Base-by-base conservation (phyloP, 192 early-diverging fungal genomes). In the Powellomyces hirtus region DNA sequence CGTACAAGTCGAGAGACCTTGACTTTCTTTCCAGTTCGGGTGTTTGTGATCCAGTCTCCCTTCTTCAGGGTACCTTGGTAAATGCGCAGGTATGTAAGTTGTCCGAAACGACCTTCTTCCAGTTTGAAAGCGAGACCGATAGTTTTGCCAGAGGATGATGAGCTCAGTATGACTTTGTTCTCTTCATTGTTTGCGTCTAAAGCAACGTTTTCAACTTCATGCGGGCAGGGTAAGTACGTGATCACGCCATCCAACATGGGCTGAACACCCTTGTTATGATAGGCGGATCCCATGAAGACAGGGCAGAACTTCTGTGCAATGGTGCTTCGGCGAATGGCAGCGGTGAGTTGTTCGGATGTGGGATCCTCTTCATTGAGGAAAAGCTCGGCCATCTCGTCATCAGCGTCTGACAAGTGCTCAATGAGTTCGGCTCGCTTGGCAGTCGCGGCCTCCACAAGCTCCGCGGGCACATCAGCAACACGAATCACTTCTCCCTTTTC, bases 51-150 rank as follows among this genome's bases (percentile, higher is more conserved):
- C 72, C 88, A 91, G 62, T 90, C 89, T 42, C 95, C 95, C 73
- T 91, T 94, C 49, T 84, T 83, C 50, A 98, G 74, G 56, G 83
- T 83, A 35, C 97, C 97, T 79, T 97, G 95, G 79, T 98, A 98
- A 14, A 98, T 89, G 68, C 97, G 89, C 64, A 98, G 82, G 77
- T 97, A 98, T 4, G 97, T 98, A 60, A 98, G 82, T 75, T 98
- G 95, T 30, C 95, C 97, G 75, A 92, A 98, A 53, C 91, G 90
- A 51, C 91, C 89, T 75, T 98, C 95, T 77, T 97, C 95, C 0
- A 99, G 91, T 62, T 99, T 99, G 81, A 99, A 99, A 0, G 97
- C 97, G 49, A 99, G 80, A 0, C 90, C 90, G 60, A 91, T 87
- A 2, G 96, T 82, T 26, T 94, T 84, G 76, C 90, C 76, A 24